phyloP scores from a whole-genome alignment of 371 early-diverging fungal species.

The Basidiobolus meristosporus region DNA sequence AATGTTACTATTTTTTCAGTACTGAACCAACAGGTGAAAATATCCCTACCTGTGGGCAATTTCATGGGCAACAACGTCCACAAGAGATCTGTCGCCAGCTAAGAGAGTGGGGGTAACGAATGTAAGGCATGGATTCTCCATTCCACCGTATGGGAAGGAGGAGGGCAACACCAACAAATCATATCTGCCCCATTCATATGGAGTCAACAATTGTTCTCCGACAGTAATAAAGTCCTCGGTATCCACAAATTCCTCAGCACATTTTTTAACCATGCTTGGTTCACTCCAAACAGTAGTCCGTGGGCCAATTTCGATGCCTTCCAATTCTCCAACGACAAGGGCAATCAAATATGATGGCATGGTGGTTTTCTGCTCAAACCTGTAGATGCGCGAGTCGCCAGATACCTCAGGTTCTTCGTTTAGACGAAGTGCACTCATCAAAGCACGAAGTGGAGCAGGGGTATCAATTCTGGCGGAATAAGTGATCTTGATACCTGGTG shows the following conservation, averaged over 20 bases:
- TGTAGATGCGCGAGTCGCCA: constrained; percentile 23
- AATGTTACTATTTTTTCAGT: constrained; percentile 1
- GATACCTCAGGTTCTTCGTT: constrained; percentile 19
- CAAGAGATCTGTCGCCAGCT: constrained; percentile 86
- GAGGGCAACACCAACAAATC: constrained; percentile 70
- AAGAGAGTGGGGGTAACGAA: constrained; percentile 75
- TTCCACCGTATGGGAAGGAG: constrained; percentile 88
- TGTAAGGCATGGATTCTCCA: constrained; percentile 94
- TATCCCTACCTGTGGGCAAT: too few species aligned
- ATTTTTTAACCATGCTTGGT: constrained; percentile 74
- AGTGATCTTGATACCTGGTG: constrained; percentile 83
- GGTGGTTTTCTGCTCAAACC: constrained; percentile 48
- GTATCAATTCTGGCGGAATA: constrained; percentile 63
- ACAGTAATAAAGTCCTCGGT: constrained; percentile 73
- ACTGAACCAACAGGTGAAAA: constrained; percentile 6
- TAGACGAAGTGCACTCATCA: constrained; percentile 39
- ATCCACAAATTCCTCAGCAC: constrained; percentile 88
- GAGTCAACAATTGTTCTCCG: constrained; percentile 71
- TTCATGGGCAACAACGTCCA: constrained; percentile 93
- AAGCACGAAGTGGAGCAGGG: constrained; percentile 46
- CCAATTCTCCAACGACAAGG: constrained; percentile 76
- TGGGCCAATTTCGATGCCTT: constrained; percentile 63
- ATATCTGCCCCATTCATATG: constrained; percentile 92
- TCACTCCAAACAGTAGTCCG: constrained; percentile 90
- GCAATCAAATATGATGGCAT: constrained; percentile 90